Evolutionary conservation across 2,329 filamentous ascomycete species (phyloP).

Genomic region (Colletotrichum phormii): DNA sequence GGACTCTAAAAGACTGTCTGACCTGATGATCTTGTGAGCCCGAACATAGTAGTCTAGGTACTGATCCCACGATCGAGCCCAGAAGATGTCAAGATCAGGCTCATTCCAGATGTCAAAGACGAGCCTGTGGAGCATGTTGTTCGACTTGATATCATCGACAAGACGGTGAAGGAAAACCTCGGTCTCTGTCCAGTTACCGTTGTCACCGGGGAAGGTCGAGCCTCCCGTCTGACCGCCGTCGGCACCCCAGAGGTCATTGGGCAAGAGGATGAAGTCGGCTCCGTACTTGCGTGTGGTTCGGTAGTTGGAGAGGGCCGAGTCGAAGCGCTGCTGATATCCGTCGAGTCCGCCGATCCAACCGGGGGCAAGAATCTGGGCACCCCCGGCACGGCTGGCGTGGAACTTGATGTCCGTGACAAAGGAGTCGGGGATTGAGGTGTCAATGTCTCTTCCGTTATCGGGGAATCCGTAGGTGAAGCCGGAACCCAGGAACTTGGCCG

Average conservation of each 20-base stretch:
- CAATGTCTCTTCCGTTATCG: constrained; percentile 24
- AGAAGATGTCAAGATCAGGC: constrained; percentile 51
- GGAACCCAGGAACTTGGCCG: constrained; percentile 10
- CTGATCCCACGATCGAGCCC: constrained; percentile 36
- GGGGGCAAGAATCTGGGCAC: constrained; percentile 25
- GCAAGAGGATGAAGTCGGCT: not conserved
- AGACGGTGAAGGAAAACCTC: constrained; percentile 55
- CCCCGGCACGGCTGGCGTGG: constrained; percentile 28
- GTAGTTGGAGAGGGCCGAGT: constrained; percentile 14
- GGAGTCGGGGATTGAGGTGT: constrained; percentile 26
- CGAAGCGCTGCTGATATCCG: not conserved
- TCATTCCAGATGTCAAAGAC: constrained; percentile 67
- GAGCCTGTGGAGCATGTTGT: constrained; percentile 50
- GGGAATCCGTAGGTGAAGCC: constrained; percentile 35
- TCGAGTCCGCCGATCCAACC: not conserved
- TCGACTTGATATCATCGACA: constrained; percentile 50
- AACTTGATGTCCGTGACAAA: constrained; percentile 25
- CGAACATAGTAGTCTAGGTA: constrained; percentile 37
- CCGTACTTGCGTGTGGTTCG: constrained; percentile 4
- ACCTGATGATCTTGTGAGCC: constrained; percentile 38
- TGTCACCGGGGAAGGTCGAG: constrained; percentile 55
- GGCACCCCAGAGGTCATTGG: not conserved
- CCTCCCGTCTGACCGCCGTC: not conserved
- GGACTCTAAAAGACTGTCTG: not conserved
- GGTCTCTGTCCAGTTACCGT: constrained; percentile 58